Conservation (phyloP, 2,329 filamentous ascomycete genomes). For the Chaetomiaceae sp. region DNA sequence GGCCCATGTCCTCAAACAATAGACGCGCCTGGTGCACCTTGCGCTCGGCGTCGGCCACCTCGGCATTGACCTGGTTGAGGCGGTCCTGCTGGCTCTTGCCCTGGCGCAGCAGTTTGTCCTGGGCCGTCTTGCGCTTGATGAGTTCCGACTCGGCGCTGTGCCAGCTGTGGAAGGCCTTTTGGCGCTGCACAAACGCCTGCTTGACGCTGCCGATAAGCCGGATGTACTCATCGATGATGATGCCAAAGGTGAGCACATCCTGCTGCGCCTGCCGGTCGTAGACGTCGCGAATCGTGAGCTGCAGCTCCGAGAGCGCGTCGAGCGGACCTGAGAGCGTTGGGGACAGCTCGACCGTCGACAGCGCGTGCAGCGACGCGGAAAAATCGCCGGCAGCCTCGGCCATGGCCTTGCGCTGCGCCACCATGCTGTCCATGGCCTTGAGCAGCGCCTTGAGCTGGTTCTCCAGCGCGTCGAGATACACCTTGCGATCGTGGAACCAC, state of each 20-base stretch:
- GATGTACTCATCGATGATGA: constrained; percentile 97
- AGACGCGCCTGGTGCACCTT: constrained; percentile 85
- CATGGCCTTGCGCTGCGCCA: constrained; percentile 85
- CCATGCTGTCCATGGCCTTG: constrained; percentile 91
- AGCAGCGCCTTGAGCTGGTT: constrained; percentile 36
- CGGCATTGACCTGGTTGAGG: constrained; percentile 83
- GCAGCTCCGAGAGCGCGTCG: constrained; percentile 85
- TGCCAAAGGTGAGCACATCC: constrained; percentile 90
- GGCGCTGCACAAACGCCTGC: constrained; percentile 82
- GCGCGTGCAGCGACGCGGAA: constrained; percentile 82
- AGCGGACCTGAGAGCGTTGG: constrained; percentile 81
- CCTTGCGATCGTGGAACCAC: constrained; percentile 96
- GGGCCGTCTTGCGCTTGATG: constrained; percentile 78
- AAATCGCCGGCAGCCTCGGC: constrained; percentile 92
- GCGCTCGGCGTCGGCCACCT: constrained; percentile 90
- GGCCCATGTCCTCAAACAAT: constrained; percentile 95
- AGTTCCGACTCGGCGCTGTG: constrained; percentile 84
- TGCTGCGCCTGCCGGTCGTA: constrained; percentile 97
- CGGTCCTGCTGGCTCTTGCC: constrained; percentile 95
- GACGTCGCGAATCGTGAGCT: constrained; percentile 87
- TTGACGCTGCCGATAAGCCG: constrained; percentile 93
- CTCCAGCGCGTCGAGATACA: constrained; percentile 67
- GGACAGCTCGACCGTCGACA: constrained; percentile 88
- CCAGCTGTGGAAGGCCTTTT: constrained; percentile 95
- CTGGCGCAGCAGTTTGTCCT: constrained; percentile 92